Percentiles rank a stretch among this genome's conserved stretches.
These are phyloP conservation scores for Fonsecaea pugnacius DNA, from an alignment of 2,329 filamentous ascomycete genomes.

Conservation along the genomic window DNA sequence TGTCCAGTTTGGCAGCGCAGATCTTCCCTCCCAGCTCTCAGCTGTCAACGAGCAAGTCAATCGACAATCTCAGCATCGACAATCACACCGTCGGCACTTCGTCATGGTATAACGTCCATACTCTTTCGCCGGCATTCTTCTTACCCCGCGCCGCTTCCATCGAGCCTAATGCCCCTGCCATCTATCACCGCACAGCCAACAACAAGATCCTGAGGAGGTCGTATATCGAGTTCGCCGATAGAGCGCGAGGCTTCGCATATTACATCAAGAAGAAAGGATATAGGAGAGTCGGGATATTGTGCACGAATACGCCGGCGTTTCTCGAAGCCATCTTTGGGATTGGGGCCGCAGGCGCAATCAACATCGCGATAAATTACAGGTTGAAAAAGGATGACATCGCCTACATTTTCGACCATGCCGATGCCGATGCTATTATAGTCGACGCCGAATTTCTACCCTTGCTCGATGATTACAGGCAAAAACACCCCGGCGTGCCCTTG, in stretches of 20 bases:
- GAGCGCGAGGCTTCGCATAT: conserved; percentile 84
- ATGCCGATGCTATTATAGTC: conserved; percentile 84
- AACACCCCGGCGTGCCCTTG: conserved; percentile 67
- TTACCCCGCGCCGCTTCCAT: conserved; percentile 83
- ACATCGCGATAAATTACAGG: conserved; percentile 74
- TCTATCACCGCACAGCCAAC: conserved; percentile 83
- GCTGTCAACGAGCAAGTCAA: conserved; percentile 30
- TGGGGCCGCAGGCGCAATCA: conserved; percentile 76
- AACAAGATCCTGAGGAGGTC: conserved; percentile 72
- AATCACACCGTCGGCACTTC: conserved; percentile 51
- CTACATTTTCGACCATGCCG: conserved; percentile 87
- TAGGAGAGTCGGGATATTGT: conserved; percentile 80
- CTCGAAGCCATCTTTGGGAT: conserved; percentile 89
- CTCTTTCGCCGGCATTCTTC: conserved; percentile 85
- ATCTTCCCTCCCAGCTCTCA: conserved; percentile 43
- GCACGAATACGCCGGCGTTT: conserved; percentile 92
- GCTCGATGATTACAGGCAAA: conserved; percentile 67
- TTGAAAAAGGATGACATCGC: conserved; percentile 82
- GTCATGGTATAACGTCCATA: conserved; percentile 66
- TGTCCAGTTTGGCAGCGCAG: conserved; percentile 59
- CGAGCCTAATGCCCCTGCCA: conserved; percentile 81
- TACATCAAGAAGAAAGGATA: conserved; percentile 75
- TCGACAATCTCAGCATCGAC: conserved; percentile 45
- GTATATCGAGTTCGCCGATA: conserved; percentile 82
- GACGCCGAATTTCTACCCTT: conserved; percentile 78